Base-by-base conservation (phyloP, 441 rosid species). In the Adansonia grandidieri region DNA sequence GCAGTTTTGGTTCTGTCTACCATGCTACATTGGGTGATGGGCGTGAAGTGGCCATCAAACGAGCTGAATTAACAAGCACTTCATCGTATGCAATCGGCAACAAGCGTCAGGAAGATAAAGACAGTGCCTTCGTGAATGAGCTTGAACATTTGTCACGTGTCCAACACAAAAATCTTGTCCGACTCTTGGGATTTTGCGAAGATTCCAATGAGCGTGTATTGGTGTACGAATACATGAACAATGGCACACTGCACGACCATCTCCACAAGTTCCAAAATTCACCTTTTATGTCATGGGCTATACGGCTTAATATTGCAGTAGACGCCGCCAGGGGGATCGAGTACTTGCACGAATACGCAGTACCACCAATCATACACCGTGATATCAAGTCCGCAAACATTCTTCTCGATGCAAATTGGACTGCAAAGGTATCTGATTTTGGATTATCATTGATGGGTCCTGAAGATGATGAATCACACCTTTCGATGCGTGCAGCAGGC, bases 351-450 rank as follows among this genome's bases (percentile, higher is more conserved):
- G 84, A 81, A 65, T 92, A 87, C 7, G 92, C 87, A 0, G 85
- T 84, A 4, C 97, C 98, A n/a, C 82, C 86, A 0, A 78, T 94
- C 80, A 94, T 94, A 40, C 98, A 94, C 82, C 93, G 98, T 0
- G 98, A 94, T 74, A 91, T 94, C 63, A 94, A 94, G 83, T 87
- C 96, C 4, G 87, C 97, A 0, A 94, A 94, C 85, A 91, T 94
- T 15, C 75, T 94, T 9, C 87, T 94, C 0, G 89, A 91, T 73
- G 65, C 77, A 56, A 73, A n/a, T 2, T 89, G 97, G 93, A 83
- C 78, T 0, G 97, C 97, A 15, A 94, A 91, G 67, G 93, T 94
- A 2, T 90, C 98, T 0, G 97, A 94, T 79, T 94, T 94, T 0
- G 97, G 98, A 0, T 89, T 94, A 5, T 91, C 97, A 3, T 79